phyloP scores from a whole-genome alignment of 331 rosid genomes.

The Malus hybrid region DNA sequence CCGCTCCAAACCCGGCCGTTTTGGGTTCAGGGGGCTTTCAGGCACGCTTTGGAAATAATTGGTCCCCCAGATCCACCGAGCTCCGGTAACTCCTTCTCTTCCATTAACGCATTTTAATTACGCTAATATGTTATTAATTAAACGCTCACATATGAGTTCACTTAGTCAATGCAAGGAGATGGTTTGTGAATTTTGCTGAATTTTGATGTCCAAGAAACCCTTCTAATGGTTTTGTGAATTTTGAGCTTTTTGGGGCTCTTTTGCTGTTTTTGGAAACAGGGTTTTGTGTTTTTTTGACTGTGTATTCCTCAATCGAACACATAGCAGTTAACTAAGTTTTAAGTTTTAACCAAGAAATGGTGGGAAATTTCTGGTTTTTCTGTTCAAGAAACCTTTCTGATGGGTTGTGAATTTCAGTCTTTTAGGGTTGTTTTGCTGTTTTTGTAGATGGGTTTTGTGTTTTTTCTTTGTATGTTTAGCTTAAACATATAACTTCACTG shows the following conservation, averaged over 20 bases:
- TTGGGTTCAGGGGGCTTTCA: constrained; percentile 23
- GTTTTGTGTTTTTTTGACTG: background rate
- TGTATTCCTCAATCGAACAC: background rate
- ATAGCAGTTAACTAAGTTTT: background rate
- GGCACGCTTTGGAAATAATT: constrained; percentile 21
- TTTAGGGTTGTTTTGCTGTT: constrained; percentile 11
- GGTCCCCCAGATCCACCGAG: constrained; percentile 36
- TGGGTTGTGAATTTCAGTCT: background rate
- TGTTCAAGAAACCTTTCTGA: background rate
- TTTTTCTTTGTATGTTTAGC: background rate
- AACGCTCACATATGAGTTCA: background rate
- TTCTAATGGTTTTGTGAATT: background rate
- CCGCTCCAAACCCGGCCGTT: constrained; percentile 22
- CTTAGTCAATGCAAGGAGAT: background rate
- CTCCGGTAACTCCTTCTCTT: constrained; percentile 39
- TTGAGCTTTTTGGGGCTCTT: constrained; percentile 10
- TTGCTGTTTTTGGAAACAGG: background rate
- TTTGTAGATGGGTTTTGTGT: background rate
- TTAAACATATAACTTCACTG: background rate
- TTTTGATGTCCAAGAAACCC: background rate
- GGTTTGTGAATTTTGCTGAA: background rate
- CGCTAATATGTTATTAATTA: background rate
- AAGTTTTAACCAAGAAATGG: background rate
- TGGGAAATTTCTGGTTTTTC: background rate
- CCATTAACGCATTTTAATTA: background rate